These are phyloP conservation scores for Discostella stelligera DNA, from an alignment of 352 stramenopile genomes.

Conservation along the genomic window DNA sequence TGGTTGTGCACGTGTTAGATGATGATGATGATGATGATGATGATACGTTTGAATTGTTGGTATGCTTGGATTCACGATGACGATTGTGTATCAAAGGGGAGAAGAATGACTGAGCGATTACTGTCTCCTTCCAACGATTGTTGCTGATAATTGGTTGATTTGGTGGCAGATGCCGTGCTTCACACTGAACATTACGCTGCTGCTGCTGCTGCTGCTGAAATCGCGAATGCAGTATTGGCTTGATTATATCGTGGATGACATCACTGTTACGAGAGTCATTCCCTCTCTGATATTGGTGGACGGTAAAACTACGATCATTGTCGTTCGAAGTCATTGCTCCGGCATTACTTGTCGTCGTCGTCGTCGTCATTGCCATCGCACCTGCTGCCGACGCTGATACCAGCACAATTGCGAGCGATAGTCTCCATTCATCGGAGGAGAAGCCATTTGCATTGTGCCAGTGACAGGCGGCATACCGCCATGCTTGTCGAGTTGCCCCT, in stretches of 20 bases:
- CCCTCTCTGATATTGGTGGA: background rate
- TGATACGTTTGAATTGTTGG: background rate
- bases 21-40: background rate
- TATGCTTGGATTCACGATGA: background rate
- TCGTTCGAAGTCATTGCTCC: background rate
- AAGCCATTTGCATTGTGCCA: background rate
- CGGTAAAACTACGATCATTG: background rate
- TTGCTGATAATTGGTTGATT: background rate
- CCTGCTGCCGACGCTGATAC: background rate
- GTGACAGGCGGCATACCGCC: background rate
- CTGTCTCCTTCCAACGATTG: background rate
- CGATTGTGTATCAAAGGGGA: background rate
- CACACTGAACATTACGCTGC: background rate
- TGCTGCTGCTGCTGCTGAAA: background rate
- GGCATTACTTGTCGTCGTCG: background rate
- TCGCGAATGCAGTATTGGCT: background rate
- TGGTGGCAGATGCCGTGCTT: background rate
- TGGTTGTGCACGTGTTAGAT: too few relatives aligned
- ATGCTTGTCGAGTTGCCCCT: background rate
- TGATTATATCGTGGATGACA: background rate
- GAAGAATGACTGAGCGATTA: background rate
- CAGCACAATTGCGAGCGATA: background rate
- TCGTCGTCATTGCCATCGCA: too few relatives aligned
- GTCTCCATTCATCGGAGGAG: background rate
- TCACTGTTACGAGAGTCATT: background rate